Evolutionary conservation across 345 rosid species (phyloP).

Genomic region (Populus euphratica): DNA sequence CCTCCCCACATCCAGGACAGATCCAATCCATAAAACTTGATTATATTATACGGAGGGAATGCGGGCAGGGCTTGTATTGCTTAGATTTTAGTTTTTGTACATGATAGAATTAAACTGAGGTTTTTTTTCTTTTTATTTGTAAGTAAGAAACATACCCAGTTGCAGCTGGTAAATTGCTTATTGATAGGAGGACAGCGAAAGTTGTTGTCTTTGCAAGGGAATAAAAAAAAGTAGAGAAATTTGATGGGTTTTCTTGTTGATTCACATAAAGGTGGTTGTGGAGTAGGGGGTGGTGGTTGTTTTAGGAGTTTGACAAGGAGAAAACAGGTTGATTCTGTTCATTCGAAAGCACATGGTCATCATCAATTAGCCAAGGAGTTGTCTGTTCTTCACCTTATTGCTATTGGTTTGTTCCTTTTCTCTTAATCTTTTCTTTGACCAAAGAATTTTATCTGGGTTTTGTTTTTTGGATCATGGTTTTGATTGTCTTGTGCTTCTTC

Average conservation of each 20-base stretch:
- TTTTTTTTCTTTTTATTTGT: neutral
- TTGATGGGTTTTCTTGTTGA: slow-evolving; percentile 28
- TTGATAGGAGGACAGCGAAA: neutral
- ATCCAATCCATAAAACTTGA: neutral
- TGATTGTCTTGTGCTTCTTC: neutral
- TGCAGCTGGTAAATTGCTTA: neutral
- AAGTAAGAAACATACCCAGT: neutral
- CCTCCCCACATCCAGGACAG: neutral
- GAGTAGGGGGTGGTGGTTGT: slow-evolving; percentile 21
- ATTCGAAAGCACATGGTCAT: slow-evolving; percentile 15
- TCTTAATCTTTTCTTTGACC: neutral
- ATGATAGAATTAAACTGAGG: neutral
- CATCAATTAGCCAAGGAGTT: slow-evolving; percentile 31
- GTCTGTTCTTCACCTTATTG: slow-evolving; percentile 29
- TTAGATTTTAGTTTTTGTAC: neutral
- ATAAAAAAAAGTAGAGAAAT: neutral
- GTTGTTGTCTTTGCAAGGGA: neutral
- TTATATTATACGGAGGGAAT: neutral
- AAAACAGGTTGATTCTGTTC: slow-evolving; percentile 33
- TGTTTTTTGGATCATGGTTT: neutral
- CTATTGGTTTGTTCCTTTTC: slow-evolving; percentile 19
- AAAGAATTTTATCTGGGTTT: too few relatives aligned
- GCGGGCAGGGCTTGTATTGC: slow-evolving; percentile 15
- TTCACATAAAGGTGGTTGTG: slow-evolving; percentile 14
- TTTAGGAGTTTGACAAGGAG: slow-evolving; percentile 30